Conservation (phyloP, 2,329 filamentous ascomycete species). For the Acephala macrosclerotiorum region DNA sequence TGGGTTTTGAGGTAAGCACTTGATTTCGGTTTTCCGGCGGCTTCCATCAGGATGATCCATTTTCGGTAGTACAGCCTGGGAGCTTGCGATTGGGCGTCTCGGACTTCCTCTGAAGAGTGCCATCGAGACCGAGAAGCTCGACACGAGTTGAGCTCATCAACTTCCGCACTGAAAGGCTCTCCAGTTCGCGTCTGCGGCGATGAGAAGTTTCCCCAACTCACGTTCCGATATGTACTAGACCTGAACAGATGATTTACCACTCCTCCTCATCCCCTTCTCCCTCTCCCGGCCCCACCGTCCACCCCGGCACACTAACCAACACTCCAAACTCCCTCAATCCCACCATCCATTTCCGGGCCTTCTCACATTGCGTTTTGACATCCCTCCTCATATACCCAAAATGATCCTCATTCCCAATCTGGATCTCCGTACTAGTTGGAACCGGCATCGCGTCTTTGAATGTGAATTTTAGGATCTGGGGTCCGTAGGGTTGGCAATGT, state of each 20-base stretch:
- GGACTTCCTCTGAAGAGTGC: too few species aligned
- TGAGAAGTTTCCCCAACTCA: too few species aligned
- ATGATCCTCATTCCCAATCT: slow-evolving; percentile 24
- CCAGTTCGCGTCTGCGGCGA: too few species aligned
- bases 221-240: too few species aligned
- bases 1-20: too few species aligned
- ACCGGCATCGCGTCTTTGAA: slow-evolving; percentile 28
- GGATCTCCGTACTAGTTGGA: slow-evolving; percentile 13
- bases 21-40: too few species aligned
- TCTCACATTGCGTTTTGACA: slow-evolving; percentile 20
- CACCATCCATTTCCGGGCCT: slow-evolving; percentile 16
- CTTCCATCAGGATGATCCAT: too few species aligned
- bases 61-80: too few species aligned
- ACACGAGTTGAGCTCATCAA: too few species aligned
- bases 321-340: slow-evolving; percentile 25
- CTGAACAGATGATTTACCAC: slow-evolving; percentile 6
- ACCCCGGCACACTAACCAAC: slow-evolving; percentile 21
- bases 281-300: background rate
- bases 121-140: too few species aligned
- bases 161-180: too few species aligned
- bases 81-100: too few species aligned
- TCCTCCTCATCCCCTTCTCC: slow-evolving; percentile 13
- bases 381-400: slow-evolving; percentile 25
- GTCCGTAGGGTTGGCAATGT: background rate
- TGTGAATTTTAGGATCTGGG: slow-evolving; percentile 15